Evolutionary conservation across 2,329 filamentous ascomycete species (phyloP), one percentile per base, ranked within the genome.

Genomic region (Aspergillus cejpii): DNA sequence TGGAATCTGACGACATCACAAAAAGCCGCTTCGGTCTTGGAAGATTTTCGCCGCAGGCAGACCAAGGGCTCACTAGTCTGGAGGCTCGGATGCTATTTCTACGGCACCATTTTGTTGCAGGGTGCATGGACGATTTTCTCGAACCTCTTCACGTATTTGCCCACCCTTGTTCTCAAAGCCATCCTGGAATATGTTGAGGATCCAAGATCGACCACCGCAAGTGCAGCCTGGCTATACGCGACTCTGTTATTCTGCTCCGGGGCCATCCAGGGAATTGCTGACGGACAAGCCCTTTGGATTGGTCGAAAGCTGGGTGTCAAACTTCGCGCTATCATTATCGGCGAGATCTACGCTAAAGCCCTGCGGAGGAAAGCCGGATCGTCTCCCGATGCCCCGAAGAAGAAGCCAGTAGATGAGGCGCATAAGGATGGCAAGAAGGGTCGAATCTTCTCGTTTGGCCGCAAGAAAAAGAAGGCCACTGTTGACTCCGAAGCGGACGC

Each of bases 281-380:
- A 92, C 65, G 87, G 85, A 15, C 86, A 92, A 65, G 87, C 88
- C 6, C 75, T 98, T 0, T 98, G 87, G 86, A 85, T 94, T 47
- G 92, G 92, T 12, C 84, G 92, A 44, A 95, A 89, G 67, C 86
- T 97, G 50, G 96, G 90, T 68, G 91, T 98, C 57, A 84, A 88
- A 50, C 76, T 97, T 34, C 85, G 91, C 51, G 90, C 92, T 40
- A 92, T 98, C 61, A 89, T 98, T 50, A 88, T 98, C 54, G 92
- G 92, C 44, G 92, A 98, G 61, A 92, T 98, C 37, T 98, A 98
- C 64, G 87, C 89, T 45, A 98, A 98, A 70, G 88, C 92, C 1
- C 76, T 98, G 14, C 83, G 94, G 52, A 83, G 92, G 56, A 94
- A 94, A 67, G 91, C 89, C 14, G 84, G 88, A 17, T 83, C 90